phyloP scores from a whole-genome alignment of 495 filamentous ascomycete species.

The Staphylotrichum longicolle region DNA sequence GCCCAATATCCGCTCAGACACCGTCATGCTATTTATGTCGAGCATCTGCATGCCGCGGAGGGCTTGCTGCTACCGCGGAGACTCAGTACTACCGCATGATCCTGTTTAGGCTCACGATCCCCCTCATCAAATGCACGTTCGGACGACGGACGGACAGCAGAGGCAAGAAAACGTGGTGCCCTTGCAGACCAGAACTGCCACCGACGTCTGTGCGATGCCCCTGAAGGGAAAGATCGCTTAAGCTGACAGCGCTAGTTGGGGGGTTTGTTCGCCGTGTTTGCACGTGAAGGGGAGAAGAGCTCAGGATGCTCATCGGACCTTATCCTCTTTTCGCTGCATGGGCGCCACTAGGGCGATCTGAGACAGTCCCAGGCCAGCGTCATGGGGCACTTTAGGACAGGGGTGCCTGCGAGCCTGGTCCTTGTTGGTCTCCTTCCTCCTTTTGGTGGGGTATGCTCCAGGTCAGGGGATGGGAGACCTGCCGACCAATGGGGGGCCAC shows the following conservation, averaged over 20 bases:
- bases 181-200: not conserved
- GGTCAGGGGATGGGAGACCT: not conserved
- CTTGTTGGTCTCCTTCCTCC: slow-evolving; percentile 3
- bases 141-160: slow-evolving; percentile 6
- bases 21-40: slow-evolving; percentile 18
- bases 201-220: not conserved
- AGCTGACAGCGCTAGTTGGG: not conserved
- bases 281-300: not conserved
- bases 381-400: not conserved
- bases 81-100: slow-evolving; percentile 3
- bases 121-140: not conserved
- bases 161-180: slow-evolving; percentile 22
- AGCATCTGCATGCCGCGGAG: slow-evolving; percentile 5
- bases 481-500: not conserved
- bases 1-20: slow-evolving; percentile 13
- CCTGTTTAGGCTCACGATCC: not conserved
- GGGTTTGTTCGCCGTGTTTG: too few relatives aligned
- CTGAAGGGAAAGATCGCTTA: slow-evolving; percentile 9
- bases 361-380: slow-evolving; percentile 18
- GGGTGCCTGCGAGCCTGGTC: slow-evolving; percentile 19
- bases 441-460: not conserved
- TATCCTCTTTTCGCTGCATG: not conserved
- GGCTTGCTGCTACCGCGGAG: not conserved
- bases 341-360: slow-evolving; percentile 15
- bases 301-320: slow-evolving; percentile 2